Evolutionary conservation across 179 eudicot genomes (phyloP).

Genomic region (Beta corolliflora): DNA sequence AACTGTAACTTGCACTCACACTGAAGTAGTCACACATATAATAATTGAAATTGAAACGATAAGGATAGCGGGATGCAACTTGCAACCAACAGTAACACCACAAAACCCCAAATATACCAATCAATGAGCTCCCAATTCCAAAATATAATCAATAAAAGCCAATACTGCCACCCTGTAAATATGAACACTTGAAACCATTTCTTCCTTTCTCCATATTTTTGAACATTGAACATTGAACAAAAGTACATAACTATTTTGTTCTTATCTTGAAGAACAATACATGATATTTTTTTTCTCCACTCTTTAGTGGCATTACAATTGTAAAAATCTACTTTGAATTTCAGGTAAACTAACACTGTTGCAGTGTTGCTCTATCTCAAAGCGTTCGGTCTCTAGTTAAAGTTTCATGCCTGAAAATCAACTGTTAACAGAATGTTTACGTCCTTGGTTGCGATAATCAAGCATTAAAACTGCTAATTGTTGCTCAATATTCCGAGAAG

Average conservation of each 20-base stretch:
- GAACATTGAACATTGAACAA: not conserved
- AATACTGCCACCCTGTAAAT: slow-evolving; percentile 5
- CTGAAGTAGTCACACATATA: no score
- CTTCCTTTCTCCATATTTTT: not conserved
- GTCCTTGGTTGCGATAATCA: not conserved
- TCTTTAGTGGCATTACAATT: slow-evolving; percentile 10
- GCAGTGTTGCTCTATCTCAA: not conserved
- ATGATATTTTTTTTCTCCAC: not conserved
- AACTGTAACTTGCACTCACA: not conserved
- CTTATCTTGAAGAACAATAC: slow-evolving; percentile 7
- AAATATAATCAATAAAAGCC: not conserved
- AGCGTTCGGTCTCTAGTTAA: not conserved
- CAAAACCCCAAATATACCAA: slow-evolving; percentile 3
- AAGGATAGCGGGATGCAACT: not conserved
- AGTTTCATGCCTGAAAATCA: not conserved
- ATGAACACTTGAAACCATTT: slow-evolving; percentile 3
- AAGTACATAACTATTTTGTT: slow-evolving; percentile 8
- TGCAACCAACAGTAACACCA: no score
- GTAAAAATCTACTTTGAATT: not conserved
- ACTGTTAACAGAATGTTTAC: not conserved
- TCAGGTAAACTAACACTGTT: not conserved
- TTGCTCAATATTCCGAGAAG: not conserved
- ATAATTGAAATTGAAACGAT: no score
- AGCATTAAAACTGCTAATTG: not conserved
- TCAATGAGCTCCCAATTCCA: not conserved